phyloP scores from a whole-genome alignment of 2,329 filamentous ascomycete genomes.

The Diatrype stigma region DNA sequence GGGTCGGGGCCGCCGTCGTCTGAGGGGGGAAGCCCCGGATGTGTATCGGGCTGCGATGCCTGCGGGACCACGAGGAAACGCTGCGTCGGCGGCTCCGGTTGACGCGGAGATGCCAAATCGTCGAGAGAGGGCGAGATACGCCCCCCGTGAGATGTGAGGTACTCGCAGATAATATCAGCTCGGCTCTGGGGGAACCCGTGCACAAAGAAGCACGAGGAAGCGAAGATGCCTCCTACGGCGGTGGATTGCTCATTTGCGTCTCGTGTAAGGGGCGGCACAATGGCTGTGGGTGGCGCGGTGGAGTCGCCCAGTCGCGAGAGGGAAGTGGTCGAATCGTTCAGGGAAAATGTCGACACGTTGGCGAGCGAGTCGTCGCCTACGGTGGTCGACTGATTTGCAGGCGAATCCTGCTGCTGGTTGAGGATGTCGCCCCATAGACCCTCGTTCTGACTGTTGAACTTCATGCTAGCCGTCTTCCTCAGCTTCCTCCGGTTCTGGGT shows the following conservation, averaged over 20 bases:
- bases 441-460: slow-evolving; percentile 73
- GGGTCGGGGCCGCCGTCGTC: too few species aligned
- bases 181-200: slow-evolving; percentile 54
- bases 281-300: too few species aligned
- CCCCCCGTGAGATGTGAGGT: slow-evolving; percentile 46
- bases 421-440: slow-evolving; percentile 91
- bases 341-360: too few species aligned
- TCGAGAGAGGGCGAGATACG: slow-evolving; percentile 38
- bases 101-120: slow-evolving; percentile 29
- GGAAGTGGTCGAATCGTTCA: too few species aligned
- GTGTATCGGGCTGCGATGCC: slow-evolving; percentile 40
- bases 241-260: slow-evolving; percentile 6
- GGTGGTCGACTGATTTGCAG: slow-evolving; percentile 23
- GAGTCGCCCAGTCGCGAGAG: too few species aligned
- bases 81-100: slow-evolving; percentile 26
- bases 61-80: slow-evolving; percentile 55
- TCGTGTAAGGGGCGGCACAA: too few species aligned
- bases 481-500: slow-evolving; percentile 72
- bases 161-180: slow-evolving; percentile 43
- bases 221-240: slow-evolving; percentile 43
- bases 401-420: slow-evolving; percentile 38
- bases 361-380: too few species aligned
- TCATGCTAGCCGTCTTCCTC: slow-evolving; percentile 80
- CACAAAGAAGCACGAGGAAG: slow-evolving; percentile 53
- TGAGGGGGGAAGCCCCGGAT: slow-evolving; percentile 31